A percentile compares a stretch with the other conserved stretches of the same genome.
These are phyloP conservation scores for Starmerella riodocensis DNA, from an alignment of 805 yeast genomes.

Conservation along the genomic window DNA sequence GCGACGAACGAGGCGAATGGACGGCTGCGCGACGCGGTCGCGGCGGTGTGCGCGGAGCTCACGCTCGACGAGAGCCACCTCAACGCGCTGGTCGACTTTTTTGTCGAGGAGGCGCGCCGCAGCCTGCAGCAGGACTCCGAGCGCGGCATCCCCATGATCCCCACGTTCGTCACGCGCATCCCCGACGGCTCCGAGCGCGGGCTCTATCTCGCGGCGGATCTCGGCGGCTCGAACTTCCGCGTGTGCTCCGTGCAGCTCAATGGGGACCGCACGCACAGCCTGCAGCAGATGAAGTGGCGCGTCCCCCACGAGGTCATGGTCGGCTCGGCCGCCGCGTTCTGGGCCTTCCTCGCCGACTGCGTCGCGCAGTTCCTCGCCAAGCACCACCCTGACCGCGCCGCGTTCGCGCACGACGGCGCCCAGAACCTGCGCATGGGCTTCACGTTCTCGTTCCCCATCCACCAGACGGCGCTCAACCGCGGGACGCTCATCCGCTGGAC, in stretches of 20 bases:
- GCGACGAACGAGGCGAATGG: too few species aligned
- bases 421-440: conserved; percentile 62
- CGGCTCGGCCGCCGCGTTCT: conserved; percentile 52
- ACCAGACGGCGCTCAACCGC: conserved; percentile 63
- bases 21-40: too few species aligned
- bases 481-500: conserved; percentile 92
- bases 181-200: conserved; percentile 84
- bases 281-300: conserved; percentile 63
- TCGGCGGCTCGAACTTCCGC: conserved; percentile 93
- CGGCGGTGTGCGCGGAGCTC: too few species aligned
- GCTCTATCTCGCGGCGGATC: conserved; percentile 73
- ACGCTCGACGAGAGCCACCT: conserved; percentile 7
- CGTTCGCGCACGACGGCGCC: conserved; percentile 21
- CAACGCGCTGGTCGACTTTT: conserved; percentile 12
- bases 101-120: conserved; percentile 21
- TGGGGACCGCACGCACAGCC: conserved; percentile 52
- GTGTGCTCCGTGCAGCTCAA: conserved; percentile 71
- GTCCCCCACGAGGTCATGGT: conserved; percentile 67
- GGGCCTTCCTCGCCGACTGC: conserved; percentile 60
- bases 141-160: conserved; percentile 56
- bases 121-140: conserved; percentile 24
- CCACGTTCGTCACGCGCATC: conserved; percentile 70
- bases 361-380: conserved; percentile 50
- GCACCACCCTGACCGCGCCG: conserved; percentile 44
- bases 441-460: conserved; percentile 87